Evolutionary conservation across 192 early-diverging fungal species (phyloP).

Genomic region (Powellomyces hirtus): DNA sequence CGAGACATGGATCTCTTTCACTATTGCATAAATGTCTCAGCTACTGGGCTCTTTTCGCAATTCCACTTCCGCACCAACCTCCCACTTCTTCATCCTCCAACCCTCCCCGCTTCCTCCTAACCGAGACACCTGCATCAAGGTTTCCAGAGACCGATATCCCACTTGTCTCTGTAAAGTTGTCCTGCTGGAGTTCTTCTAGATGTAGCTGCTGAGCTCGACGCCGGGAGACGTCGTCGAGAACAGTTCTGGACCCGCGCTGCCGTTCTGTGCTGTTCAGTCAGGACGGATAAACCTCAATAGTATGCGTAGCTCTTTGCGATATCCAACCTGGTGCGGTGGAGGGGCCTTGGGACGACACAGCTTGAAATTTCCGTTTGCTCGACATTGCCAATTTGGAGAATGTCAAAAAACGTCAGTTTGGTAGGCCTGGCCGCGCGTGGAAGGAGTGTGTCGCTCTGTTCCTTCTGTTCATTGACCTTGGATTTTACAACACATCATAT

Average conservation of each 20-base stretch:
- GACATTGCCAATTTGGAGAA: no score
- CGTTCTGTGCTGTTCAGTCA: neutral
- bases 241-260: neutral
- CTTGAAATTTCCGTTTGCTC: neutral
- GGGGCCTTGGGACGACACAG: neutral
- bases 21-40: neutral
- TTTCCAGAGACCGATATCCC: neutral
- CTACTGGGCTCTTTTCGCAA: neutral
- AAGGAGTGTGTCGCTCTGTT: no score
- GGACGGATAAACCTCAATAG: neutral
- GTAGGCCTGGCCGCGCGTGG: no score
- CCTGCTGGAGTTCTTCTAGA: slow-evolving; percentile 28
- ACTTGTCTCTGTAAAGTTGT: slow-evolving; percentile 16
- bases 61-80: neutral
- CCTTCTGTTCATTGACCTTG: no score
- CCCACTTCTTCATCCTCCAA: neutral
- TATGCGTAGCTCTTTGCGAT: neutral
- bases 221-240: slow-evolving; percentile 21
- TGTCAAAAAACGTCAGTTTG: no score
- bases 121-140: neutral
- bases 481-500: no score
- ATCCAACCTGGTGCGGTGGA: neutral
- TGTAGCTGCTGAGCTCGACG: slow-evolving; percentile 8
- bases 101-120: neutral
- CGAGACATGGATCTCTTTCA: neutral